Percentiles rank a stretch among this genome's conserved stretches.
phyloP scores from a whole-genome alignment of 2,329 filamentous ascomycete species.

The Claviceps sp. region DNA sequence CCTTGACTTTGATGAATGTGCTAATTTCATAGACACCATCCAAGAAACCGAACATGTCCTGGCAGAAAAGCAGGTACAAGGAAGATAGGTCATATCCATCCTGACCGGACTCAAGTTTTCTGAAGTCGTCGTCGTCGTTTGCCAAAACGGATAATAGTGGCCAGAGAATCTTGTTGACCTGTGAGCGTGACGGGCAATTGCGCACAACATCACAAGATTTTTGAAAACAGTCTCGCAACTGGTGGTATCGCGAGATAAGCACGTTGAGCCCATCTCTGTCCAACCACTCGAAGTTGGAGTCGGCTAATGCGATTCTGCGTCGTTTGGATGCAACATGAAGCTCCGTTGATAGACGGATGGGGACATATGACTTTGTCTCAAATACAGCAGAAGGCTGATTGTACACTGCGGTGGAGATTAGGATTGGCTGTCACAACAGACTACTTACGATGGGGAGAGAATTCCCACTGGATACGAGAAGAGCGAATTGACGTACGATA shows the following conservation, averaged over 20 bases:
- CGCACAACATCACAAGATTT: constrained; percentile 11
- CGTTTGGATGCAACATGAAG: constrained; percentile 15
- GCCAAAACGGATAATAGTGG: constrained; percentile 12
- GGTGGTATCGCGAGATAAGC: constrained; percentile 13
- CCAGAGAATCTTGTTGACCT: constrained; percentile 14
- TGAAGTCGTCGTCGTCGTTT: constrained; percentile 11
- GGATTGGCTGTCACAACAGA: not conserved
- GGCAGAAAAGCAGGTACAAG: constrained; percentile 11
- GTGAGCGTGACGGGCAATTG: constrained; percentile 8
- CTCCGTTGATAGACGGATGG: not conserved
- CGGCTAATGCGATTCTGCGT: constrained; percentile 12
- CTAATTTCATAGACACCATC: constrained; percentile 16
- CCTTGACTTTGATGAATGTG: constrained; percentile 14
- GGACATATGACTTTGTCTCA: constrained; percentile 13
- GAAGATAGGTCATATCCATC: constrained; percentile 11
- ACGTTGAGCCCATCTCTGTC: constrained; percentile 11
- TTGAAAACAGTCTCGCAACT: constrained; percentile 11
- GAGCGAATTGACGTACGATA: constrained; percentile 9
- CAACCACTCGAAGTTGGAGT: constrained; percentile 14
- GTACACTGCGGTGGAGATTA: constrained; percentile 1
- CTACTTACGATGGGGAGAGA: not conserved
- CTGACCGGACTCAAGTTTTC: constrained; percentile 6
- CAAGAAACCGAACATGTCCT: constrained; percentile 10
- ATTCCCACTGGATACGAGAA: not conserved
- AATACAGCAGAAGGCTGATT: constrained; percentile 13